Base-by-base conservation (phyloP, 2,329 filamentous ascomycete species). In the Diaporthe batatas region DNA sequence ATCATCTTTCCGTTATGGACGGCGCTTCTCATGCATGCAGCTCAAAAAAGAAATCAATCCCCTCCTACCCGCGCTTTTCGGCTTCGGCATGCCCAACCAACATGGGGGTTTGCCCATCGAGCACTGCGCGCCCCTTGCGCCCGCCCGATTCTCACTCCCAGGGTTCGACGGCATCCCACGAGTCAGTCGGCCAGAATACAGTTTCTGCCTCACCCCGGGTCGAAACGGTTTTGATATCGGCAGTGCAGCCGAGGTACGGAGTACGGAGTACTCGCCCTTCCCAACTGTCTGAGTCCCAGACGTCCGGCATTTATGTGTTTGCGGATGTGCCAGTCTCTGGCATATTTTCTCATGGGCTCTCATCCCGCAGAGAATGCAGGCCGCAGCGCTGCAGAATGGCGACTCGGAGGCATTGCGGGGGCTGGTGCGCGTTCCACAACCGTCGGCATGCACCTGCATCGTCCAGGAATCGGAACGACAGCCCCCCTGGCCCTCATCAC, bases 21-120 rank as follows among this genome's bases (percentile, higher is more conserved):
- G 58, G 71, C 67, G 70, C 70, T 68, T 70, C 70, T 62, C 25
- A 70, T 70, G 73, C 70, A 74, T 55, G 58, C 51, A 44, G 73
- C 51, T 70, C n/a, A 29, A 54, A 70, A 39, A 34, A 62, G 65
- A 11, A 54, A 44, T 29, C 62, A 54, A 23, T 25, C 65, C 47
- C 54, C 29, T 55, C 23, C 49, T 67, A 62, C 44, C 53, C 69
- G 53, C 42, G 32, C 67, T 32, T 32, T 34, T 49, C 53, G 58
- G 23, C 54, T 18, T 49, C 57, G 44, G 42, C 69, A 42, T 44
- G 44, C 44, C 44, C 44, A 47, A 5, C 29, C 53, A 72, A 67
- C 58, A 55, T 71, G 49, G 59, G 47, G 47, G 64, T 62, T 59
- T 58, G 72, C 72, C 42, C 70, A 58, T 65, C 53, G 42, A 51